Base-by-base conservation (phyloP, 2,329 filamentous ascomycete species). In the Penicillium sp. region DNA sequence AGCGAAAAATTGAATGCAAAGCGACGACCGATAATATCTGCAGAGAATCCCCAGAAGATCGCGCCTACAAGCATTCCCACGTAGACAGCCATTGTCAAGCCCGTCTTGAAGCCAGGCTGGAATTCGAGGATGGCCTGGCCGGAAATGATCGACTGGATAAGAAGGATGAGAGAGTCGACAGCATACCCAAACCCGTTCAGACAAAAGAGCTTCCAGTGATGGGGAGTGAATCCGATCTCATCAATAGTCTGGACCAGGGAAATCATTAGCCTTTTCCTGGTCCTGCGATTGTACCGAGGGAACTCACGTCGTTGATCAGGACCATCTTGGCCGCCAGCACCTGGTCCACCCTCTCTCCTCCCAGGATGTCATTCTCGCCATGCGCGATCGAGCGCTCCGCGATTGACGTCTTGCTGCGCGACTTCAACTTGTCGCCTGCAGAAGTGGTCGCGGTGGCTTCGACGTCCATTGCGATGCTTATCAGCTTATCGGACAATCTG, bases 1-100 rank as follows among this genome's bases (percentile, higher is more conserved):
- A 89, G 76, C 2, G 84, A 85, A 22, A 83, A 73, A 64, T 89
- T 89, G 75, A 90, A 90, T 5, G 87, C 87, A 60, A 83, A 84
- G 58, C 83, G 82, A 42, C 87, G 79, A 6, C 87, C 87, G 57
- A 89, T 85, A 31, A 89, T 79, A 64, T 90, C 87, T 22, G 85
- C 86, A 3, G 79, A 79, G 27, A 88, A 71, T 2, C 87, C 87
- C 86, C 87, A 90, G 72, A 89, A 89, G 25, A 89, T 67, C 15
- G 76, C 76, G 12, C 77, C 77, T 1, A 74, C 63, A 6, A 79
- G 64, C 58, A 79, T 67, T 22, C 76, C 77, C 12, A 75, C 67
- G 49, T 78, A 76, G 5, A 72, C 70, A 3, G 74, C 76, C 6
- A 78, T 65, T 2, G 74, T 70, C 27, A 77, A 59, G 2, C 75